Conservation (phyloP, 2,329 filamentous ascomycete genomes). For the Xylaria sp. region DNA sequence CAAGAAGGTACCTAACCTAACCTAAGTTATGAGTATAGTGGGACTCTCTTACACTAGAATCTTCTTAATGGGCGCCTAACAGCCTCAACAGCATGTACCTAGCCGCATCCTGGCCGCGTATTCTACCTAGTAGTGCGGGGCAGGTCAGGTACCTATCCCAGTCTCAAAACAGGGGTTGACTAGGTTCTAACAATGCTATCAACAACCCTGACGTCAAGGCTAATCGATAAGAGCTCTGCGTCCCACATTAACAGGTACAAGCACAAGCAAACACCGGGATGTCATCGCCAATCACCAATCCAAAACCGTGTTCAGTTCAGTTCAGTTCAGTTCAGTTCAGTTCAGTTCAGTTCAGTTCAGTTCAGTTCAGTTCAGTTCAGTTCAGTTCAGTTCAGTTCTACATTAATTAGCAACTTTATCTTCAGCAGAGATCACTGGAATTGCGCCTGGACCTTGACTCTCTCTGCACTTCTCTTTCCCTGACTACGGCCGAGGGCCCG, state of each 20-base stretch:
- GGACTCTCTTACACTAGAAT: not conserved
- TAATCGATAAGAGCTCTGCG: conserved; percentile 40
- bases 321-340: not conserved
- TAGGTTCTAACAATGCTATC: not conserved
- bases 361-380: conserved; percentile 3
- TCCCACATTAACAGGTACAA: conserved; percentile 29
- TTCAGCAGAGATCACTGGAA: conserved; percentile 7
- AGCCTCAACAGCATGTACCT: not conserved
- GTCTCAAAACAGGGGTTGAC: not conserved
- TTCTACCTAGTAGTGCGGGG: not conserved
- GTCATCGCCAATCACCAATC: conserved; percentile 26
- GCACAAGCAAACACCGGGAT: conserved; percentile 14
- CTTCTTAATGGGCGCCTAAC: not conserved
- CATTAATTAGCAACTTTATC: conserved; percentile 2
- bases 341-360: not conserved
- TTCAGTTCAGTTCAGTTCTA: conserved; percentile 39
- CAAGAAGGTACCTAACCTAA: not conserved
- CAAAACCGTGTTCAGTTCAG: conserved; percentile 47
- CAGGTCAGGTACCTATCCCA: not conserved
- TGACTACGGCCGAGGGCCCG: conserved; percentile 3
- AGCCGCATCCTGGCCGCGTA: not conserved
- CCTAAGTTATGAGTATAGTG: too few relatives aligned
- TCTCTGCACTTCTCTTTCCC: not conserved
- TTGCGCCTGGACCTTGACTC: not conserved
- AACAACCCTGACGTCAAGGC: conserved; percentile 41